Conservation (phyloP, 495 filamentous ascomycete genomes). For the Penicillium canariense region DNA sequence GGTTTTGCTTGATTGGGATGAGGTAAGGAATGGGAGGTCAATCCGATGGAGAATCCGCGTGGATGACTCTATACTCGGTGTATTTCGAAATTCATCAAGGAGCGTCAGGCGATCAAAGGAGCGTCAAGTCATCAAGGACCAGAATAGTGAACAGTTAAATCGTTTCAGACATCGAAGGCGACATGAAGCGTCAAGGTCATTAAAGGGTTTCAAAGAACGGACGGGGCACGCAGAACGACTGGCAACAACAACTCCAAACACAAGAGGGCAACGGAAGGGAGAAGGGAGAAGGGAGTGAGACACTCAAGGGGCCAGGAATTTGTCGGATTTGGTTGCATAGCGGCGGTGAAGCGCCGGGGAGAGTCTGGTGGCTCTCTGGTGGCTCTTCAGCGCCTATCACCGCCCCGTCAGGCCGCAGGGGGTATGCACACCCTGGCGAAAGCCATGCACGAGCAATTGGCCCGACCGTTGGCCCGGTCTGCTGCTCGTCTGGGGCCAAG, state of each 20-base stretch:
- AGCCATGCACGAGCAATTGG: too few relatives aligned
- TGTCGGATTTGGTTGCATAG: conserved; percentile 39
- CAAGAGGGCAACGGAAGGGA: conserved; percentile 22
- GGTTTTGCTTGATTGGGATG: conserved; percentile 20
- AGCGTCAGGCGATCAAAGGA: conserved; percentile 27
- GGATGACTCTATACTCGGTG: conserved; percentile 12
- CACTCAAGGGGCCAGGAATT: conserved; percentile 33
- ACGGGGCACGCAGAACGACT: conserved; percentile 33
- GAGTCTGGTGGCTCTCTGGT: not conserved
- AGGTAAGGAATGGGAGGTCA: conserved; percentile 32
- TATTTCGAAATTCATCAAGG: conserved; percentile 18
- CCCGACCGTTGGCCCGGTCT: too few relatives aligned
- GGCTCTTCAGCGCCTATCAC: conserved; percentile 15
- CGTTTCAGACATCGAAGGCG: conserved; percentile 23
- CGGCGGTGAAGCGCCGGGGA: conserved; percentile 32
- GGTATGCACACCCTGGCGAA: too few relatives aligned
- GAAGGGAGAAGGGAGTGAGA: conserved; percentile 20
- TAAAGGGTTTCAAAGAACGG: conserved; percentile 41
- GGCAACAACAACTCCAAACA: conserved; percentile 24
- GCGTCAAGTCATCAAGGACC: conserved; percentile 17
- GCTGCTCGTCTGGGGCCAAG: too few relatives aligned
- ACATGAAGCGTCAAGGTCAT: conserved; percentile 19
- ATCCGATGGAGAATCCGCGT: not conserved
- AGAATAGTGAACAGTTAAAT: conserved; percentile 19
- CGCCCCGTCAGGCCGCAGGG: conserved; percentile 12